Percentiles rank a stretch among this genome's conserved stretches.
phyloP scores from a whole-genome alignment of 345 rosid species.

The Murraya koenigii region DNA sequence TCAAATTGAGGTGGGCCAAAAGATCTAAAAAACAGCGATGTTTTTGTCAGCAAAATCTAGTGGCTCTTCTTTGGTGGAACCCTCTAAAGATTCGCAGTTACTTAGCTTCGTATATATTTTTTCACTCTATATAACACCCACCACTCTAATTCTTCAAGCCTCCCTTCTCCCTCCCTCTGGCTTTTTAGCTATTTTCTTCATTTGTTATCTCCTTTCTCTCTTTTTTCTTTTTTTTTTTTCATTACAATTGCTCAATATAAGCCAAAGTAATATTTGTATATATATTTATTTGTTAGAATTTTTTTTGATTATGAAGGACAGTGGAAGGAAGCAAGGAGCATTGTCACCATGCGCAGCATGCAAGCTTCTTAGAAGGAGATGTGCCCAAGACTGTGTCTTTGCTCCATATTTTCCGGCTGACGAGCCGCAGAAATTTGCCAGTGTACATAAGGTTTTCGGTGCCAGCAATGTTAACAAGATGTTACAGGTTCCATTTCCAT shows the following conservation, averaged over 20 bases:
- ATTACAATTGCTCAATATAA: not conserved
- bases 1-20: conserved; percentile 24
- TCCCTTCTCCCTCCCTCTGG: conserved; percentile 10
- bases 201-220: not conserved
- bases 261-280: not conserved
- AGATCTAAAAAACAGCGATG: conserved; percentile 41
- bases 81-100: conserved; percentile 44
- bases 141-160: conserved; percentile 3
- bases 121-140: conserved; percentile 40
- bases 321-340: conserved; percentile 51
- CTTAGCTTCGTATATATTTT: not conserved
- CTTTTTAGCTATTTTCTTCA: not conserved
- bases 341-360: conserved; percentile 89
- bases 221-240: not conserved
- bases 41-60: conserved; percentile 51
- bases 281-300: no score
- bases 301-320: conserved; percentile 39
- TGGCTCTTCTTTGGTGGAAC: conserved; percentile 35
- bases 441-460: conserved; percentile 89
- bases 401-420: conserved; percentile 91
- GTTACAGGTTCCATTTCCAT: conserved; percentile 59
- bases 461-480: conserved; percentile 95
- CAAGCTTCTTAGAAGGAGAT: conserved; percentile 82
- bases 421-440: conserved; percentile 85
- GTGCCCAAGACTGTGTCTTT: conserved; percentile 73